phyloP scores from a whole-genome alignment of 495 filamentous ascomycete genomes.

The Neurospora africana region DNA sequence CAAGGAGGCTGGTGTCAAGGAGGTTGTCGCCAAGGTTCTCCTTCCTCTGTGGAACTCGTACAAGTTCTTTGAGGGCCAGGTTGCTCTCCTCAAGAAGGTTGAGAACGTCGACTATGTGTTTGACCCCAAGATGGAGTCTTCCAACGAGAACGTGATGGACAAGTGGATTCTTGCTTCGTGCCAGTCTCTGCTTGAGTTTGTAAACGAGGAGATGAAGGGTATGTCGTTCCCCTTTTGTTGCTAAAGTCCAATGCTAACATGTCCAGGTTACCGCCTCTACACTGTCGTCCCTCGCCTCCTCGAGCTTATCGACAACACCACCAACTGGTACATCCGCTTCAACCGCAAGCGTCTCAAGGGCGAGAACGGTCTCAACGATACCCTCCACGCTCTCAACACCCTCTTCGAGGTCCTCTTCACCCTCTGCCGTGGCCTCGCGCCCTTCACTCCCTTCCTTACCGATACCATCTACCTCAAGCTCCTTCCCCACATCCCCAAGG shows the following conservation, averaged over 20 bases:
- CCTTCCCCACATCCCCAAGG: constrained; percentile 46
- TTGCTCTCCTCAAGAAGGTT: constrained; percentile 83
- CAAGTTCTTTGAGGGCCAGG: constrained; percentile 96
- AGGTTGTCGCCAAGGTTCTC: constrained; percentile 88
- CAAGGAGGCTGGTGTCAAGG: constrained; percentile 88
- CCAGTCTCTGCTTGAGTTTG: constrained; percentile 84
- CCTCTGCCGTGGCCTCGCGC: constrained; percentile 73
- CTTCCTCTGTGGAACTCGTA: constrained; percentile 96
- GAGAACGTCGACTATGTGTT: constrained; percentile 69
- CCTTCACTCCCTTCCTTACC: constrained; percentile 91
- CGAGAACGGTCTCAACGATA: constrained; percentile 72
- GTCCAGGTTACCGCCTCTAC: constrained; percentile 66
- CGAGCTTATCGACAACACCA: constrained; percentile 84
- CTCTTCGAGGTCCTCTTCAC: constrained; percentile 96
- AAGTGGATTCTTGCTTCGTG: constrained; percentile 90
- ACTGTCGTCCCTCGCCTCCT: constrained; percentile 89
- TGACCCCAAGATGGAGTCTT: constrained; percentile 60
- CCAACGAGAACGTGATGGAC: constrained; percentile 91
- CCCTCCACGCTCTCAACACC: constrained; percentile 82
- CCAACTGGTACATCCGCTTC: constrained; percentile 99
- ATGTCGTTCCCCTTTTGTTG: constrained; percentile 15
- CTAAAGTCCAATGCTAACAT: constrained; percentile 11
- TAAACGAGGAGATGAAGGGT: constrained; percentile 89
- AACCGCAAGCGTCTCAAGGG: constrained; percentile 94
- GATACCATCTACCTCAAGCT: constrained; percentile 88